A percentile compares a stretch with the other conserved stretches of the same genome.
These are phyloP conservation scores for Hymenoscyphus salicellus DNA, from an alignment of 2,329 filamentous ascomycete species.

Conservation along the genomic window DNA sequence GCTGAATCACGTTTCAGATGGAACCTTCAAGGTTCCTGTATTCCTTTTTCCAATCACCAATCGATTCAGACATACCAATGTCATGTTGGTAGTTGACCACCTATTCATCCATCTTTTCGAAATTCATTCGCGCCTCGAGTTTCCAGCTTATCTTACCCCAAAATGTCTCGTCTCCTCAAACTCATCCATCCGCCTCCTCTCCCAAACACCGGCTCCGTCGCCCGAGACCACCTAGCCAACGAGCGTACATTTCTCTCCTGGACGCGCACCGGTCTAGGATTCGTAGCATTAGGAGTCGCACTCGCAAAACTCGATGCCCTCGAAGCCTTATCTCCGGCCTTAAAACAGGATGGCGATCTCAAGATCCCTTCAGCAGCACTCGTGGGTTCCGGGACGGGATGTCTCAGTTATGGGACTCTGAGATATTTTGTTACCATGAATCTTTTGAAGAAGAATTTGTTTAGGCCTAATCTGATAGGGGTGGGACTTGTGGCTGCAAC, in stretches of 20 bases:
- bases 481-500: conserved; percentile 81
- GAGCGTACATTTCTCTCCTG: conserved; percentile 53
- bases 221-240: conserved; percentile 49
- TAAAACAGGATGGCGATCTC: conserved; percentile 33
- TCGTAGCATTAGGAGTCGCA: conserved; percentile 51
- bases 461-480: conserved; percentile 67
- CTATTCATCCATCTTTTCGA: neutral
- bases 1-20: neutral
- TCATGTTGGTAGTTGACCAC: neutral
- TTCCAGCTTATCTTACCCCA: neutral
- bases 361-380: conserved; percentile 42
- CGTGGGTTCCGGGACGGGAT: conserved; percentile 45
- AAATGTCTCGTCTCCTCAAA: conserved; percentile 23
- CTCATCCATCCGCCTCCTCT: conserved; percentile 20
- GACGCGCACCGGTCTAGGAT: conserved; percentile 50
- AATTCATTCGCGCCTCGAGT: neutral
- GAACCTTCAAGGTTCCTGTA: neutral
- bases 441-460: conserved; percentile 43
- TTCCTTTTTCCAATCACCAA: neutral
- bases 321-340: conserved; percentile 34
- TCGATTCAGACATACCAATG: neutral
- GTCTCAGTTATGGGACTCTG: conserved; percentile 46
- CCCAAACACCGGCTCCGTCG: conserved; percentile 47
- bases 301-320: conserved; percentile 46
- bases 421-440: conserved; percentile 47